These are phyloP conservation scores for Chaetomium strumarium DNA, from an alignment of 2,329 filamentous ascomycete genomes.

Conservation along the genomic window DNA sequence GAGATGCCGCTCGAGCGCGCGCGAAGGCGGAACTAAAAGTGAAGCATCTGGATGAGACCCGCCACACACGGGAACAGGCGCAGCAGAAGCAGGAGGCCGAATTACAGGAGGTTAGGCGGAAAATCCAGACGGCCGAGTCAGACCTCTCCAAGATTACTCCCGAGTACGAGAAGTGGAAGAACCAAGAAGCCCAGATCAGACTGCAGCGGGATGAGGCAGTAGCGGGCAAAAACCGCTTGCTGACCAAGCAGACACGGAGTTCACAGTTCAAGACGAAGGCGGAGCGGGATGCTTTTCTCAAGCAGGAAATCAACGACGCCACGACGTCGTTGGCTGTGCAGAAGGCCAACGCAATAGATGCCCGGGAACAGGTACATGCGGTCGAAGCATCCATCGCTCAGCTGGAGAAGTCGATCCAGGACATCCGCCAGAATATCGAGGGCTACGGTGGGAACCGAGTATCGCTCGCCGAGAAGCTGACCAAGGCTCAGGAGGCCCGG, in stretches of 20 bases:
- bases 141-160: slow-evolving; percentile 73
- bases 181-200: slow-evolving; percentile 65
- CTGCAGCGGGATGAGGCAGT: slow-evolving; percentile 71
- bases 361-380: slow-evolving; percentile 71
- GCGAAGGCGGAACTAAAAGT: slow-evolving; percentile 84
- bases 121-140: slow-evolving; percentile 69
- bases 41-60: slow-evolving; percentile 76
- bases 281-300: slow-evolving; percentile 79
- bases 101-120: slow-evolving; percentile 62
- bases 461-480: slow-evolving; percentile 65
- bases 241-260: slow-evolving; percentile 86
- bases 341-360: slow-evolving; percentile 78
- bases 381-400: slow-evolving; percentile 65
- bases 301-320: slow-evolving; percentile 73
- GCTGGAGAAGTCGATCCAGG: slow-evolving; percentile 66
- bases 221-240: slow-evolving; percentile 68
- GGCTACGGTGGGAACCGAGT: slow-evolving; percentile 72
- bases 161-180: slow-evolving; percentile 65
- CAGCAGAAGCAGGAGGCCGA: slow-evolving; percentile 66
- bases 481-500: slow-evolving; percentile 69
- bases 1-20: slow-evolving; percentile 69
- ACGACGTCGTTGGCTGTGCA: slow-evolving; percentile 70
- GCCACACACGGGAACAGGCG: slow-evolving; percentile 69
- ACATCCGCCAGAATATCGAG: slow-evolving; percentile 66
- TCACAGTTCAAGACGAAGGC: slow-evolving; percentile 82